A percentile compares a stretch with the other conserved stretches of the same genome.
These are phyloP conservation scores for Cutaneotrichosporon sp. DNA, from an alignment of 1,284 basidiomycete species.

Conservation along the genomic window DNA sequence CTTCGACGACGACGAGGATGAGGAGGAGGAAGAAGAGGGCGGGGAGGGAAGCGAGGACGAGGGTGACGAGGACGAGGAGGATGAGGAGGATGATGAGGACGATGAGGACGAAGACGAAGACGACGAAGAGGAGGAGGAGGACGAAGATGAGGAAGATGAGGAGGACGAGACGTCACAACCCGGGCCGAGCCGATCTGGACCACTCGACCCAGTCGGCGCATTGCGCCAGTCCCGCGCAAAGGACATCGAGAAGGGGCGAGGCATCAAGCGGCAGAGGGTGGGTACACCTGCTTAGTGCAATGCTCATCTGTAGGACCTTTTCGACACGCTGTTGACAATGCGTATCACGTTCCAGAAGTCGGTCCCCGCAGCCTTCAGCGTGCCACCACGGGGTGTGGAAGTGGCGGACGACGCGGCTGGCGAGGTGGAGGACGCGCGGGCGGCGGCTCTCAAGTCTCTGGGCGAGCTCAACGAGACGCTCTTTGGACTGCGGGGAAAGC, in stretches of 20 bases:
- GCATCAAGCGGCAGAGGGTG: constrained; percentile 75
- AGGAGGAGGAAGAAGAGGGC: constrained; percentile 56
- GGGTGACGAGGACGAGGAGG: constrained; percentile 61
- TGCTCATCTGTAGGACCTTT: constrained; percentile 58
- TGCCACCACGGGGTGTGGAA: constrained; percentile 3
- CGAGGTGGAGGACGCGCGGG: constrained; percentile 24
- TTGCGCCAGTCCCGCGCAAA: constrained; percentile 39
- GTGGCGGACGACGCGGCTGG: constrained; percentile 24
- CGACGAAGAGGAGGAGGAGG: constrained; percentile 47
- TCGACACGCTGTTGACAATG: constrained; percentile 77
- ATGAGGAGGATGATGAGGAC: constrained; percentile 42
- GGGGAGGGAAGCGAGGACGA: constrained; percentile 61
- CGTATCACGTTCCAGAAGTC: constrained; percentile 85
- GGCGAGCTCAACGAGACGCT: constrained; percentile 47
- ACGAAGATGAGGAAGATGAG: constrained; percentile 48
- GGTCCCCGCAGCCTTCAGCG: constrained; percentile 51
- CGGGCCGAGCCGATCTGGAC: constrained; percentile 10
- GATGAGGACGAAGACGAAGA: constrained; percentile 36
- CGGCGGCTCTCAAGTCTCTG: constrained; percentile 31
- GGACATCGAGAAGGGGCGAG: constrained; percentile 63
- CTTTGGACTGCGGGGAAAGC: constrained; percentile 60
- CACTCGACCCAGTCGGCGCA: constrained; percentile 51
- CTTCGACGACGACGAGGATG: constrained; percentile 45
- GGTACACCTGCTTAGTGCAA: constrained; percentile 33
- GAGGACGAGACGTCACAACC: constrained; percentile 36